A percentile compares a stretch with the other conserved stretches of the same genome.
phyloP scores from a whole-genome alignment of 352 stramenopile species.

The Globisporangium okanoganense region DNA sequence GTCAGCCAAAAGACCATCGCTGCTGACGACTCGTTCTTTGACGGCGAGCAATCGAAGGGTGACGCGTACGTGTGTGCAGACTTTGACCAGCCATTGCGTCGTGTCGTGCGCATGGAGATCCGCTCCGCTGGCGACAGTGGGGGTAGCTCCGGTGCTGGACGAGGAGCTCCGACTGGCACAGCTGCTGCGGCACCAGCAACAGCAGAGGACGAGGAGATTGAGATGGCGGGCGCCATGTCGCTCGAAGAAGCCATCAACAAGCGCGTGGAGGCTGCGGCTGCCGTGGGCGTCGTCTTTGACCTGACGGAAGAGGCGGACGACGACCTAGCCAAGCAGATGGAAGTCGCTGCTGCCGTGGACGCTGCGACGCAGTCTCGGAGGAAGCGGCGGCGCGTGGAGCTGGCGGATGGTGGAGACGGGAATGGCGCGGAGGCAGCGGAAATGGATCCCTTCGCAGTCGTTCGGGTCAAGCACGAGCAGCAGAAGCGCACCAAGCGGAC shows the following conservation, averaged over 20 bases:
- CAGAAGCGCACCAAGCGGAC: background rate
- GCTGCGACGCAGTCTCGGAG: conserved; percentile 11
- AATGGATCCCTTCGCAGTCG: background rate
- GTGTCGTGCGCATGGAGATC: conserved; percentile 58
- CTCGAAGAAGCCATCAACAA: conserved; percentile 69
- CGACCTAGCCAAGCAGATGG: conserved; percentile 29
- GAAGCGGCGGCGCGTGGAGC: conserved; percentile 30
- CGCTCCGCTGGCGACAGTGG: conserved; percentile 11
- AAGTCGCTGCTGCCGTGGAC: conserved; percentile 19
- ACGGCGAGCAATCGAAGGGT: conserved; percentile 40
- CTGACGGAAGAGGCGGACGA: conserved; percentile 56
- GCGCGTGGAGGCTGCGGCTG: conserved; percentile 43
- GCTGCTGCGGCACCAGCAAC: background rate
- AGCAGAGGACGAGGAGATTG: conserved; percentile 47
- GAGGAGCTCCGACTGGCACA: background rate
- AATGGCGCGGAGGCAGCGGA: background rate
- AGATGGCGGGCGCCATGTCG: conserved; percentile 68
- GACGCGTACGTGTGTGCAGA: conserved; percentile 58
- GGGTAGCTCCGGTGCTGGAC: conserved; percentile 5
- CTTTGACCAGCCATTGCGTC: conserved; percentile 47
- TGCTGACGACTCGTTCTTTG: conserved; percentile 64
- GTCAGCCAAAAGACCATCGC: conserved; percentile 33
- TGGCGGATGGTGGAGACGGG: background rate
- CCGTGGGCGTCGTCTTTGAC: conserved; percentile 61
- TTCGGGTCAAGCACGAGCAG: conserved; percentile 13